Evolutionary conservation across 257 asterid species (phyloP), one percentile per base, ranked within the genome.

Genomic region (Scutellaria baicalensis): DNA sequence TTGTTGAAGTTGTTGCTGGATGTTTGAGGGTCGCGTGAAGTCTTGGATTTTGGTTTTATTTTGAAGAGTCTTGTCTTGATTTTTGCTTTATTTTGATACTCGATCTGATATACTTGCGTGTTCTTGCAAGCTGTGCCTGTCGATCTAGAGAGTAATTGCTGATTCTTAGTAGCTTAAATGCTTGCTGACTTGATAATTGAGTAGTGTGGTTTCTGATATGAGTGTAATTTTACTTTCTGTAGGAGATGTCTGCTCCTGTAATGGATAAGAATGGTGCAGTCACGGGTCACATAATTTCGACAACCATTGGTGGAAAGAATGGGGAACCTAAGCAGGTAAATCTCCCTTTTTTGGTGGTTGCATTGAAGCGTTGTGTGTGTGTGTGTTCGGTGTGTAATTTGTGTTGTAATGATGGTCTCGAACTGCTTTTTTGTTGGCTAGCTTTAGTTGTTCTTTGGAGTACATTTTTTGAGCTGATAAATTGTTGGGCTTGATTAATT

Each of bases 251-350:
- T 66, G 88, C 88, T 80, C 83, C 90, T 69, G 84, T 85, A 51
- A 77, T 88, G 84, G 91, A 86, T 69, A 89, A 83, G 58, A 88
- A 82, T 36, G 93, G 80, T 56, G 84, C 93, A 1, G 90, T 91
- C 16, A 92, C 96, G 8, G 97, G 97, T 58, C 95, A 92, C 81
- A 89, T 92, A 78, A 92, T 92, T 75, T 89, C 96, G 31, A 87
- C 95, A 64, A 89, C 96, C 69, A 89, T 92, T 50, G 97, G 97
- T 63, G 96, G 97, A 67, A 92, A 89, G 84, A 87, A 92, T 84
- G 97, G 96, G 79, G 95, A 92, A 68, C 97, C 95, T 31, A 92
- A 92, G 87, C 96, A 86, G 96, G 97, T 92, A 63, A 68, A 43
- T 39, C 50, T 17, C 40, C 44, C 6, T 50, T 67, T 49, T 20